phyloP scores from a whole-genome alignment of 2,329 filamentous ascomycete species.

The Colletotrichum sp. region DNA sequence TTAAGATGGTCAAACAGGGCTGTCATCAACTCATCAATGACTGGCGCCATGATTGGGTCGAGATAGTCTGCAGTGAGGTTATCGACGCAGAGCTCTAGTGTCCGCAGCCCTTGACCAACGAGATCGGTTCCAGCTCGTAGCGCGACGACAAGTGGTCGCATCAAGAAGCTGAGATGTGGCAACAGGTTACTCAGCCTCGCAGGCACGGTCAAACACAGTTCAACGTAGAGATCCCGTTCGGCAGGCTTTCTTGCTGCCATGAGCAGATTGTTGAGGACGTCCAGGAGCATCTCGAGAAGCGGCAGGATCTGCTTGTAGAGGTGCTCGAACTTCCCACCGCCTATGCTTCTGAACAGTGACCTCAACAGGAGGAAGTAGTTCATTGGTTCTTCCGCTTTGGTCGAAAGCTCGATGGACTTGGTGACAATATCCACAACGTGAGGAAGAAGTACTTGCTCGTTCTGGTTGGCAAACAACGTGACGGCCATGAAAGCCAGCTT shows the following conservation, averaged over 20 bases:
- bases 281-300: conserved; percentile 93
- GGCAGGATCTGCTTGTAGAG: conserved; percentile 98
- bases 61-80: conserved; percentile 98
- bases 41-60: conserved; percentile 98
- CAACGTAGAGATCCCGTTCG: conserved; percentile 95
- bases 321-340: conserved; percentile 95
- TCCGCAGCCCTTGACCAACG: conserved; percentile 91
- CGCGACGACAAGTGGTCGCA: conserved; percentile 96
- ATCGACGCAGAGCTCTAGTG: conserved; percentile 94
- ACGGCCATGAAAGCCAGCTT: conserved; percentile 99
- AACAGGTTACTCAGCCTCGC: conserved; percentile 92
- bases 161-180: conserved; percentile 93
- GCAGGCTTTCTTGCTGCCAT: conserved; percentile 87
- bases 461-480: conserved; percentile 91
- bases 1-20: conserved; percentile 95
- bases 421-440: conserved; percentile 98
- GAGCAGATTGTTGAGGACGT: conserved; percentile 94
- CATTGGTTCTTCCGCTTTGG: conserved; percentile 95
- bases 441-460: conserved; percentile 92
- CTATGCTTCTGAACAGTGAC: conserved; percentile 94
- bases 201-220: conserved; percentile 94
- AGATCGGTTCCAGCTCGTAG: conserved; percentile 90
- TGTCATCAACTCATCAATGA: conserved; percentile 98
- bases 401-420: conserved; percentile 94
- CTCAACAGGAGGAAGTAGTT: conserved; percentile 96